A percentile compares a stretch with the other conserved stretches of the same genome.
Evolutionary conservation across 1,139 yeast genomes (phyloP).

Genomic region (Zygoascus meyerae): DNA sequence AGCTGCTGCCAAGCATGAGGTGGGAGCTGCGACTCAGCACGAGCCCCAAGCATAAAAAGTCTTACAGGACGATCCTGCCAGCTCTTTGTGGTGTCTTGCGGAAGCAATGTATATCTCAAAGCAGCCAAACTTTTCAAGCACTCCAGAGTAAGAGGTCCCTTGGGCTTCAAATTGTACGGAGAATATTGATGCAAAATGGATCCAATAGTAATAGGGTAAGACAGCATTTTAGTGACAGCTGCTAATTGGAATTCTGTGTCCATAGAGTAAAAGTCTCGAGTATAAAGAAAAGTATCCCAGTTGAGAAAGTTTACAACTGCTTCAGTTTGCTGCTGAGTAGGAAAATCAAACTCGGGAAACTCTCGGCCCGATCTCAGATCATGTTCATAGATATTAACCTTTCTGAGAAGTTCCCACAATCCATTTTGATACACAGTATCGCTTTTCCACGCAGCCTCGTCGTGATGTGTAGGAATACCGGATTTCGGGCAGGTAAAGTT

Average conservation of each 20-base stretch:
- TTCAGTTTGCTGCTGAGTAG: constrained; percentile 72
- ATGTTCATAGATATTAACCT: constrained; percentile 90
- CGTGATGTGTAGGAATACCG: constrained; percentile 95
- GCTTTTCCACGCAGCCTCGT: constrained; percentile 79
- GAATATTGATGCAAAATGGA: constrained; percentile 77
- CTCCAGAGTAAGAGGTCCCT: constrained; percentile 84
- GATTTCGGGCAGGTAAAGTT: constrained; percentile 85
- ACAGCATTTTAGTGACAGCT: constrained; percentile 87
- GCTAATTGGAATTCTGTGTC: constrained; percentile 95
- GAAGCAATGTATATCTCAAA: constrained; percentile 80
- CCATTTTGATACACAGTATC: constrained; percentile 70
- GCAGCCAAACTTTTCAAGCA: constrained; percentile 93
- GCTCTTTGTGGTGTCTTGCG: constrained; percentile 47
- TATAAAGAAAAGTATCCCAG: constrained; percentile 93
- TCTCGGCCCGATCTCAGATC: constrained; percentile 90
- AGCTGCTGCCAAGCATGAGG: constrained; percentile 95
- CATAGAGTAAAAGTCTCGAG: constrained; percentile 91
- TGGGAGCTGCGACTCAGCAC: constrained; percentile 91
- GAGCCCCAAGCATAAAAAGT: constrained; percentile 82
- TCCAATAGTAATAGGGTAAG: constrained; percentile 88
- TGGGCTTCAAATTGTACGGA: constrained; percentile 74
- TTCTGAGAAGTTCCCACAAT: constrained; percentile 66
- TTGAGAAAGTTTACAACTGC: constrained; percentile 68
- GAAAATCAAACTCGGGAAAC: constrained; percentile 93
- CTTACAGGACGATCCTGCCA: constrained; percentile 87